Conservation (phyloP, 192 early-diverging fungal genomes). For the Piromyces sp. region DNA sequence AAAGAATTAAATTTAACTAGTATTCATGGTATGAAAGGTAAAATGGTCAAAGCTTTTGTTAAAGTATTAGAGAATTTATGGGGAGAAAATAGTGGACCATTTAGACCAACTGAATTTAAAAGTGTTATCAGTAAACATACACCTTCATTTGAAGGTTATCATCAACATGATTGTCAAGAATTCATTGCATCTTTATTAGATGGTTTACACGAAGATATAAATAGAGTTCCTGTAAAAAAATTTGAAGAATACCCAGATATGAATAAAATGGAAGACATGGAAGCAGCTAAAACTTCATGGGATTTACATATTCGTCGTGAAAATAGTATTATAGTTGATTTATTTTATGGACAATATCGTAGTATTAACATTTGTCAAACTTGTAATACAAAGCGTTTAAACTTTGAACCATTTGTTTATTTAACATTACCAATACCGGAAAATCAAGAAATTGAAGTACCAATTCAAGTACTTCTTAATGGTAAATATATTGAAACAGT, state of each 20-base stretch:
- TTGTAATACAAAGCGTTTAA: conserved; percentile 8
- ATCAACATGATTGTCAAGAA: conserved; percentile 76
- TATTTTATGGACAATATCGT: conserved; percentile 54
- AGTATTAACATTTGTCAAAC: conserved; percentile 1
- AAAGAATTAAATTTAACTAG: conserved; percentile 51
- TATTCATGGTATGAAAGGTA: conserved; percentile 55
- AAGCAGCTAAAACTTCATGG: conserved; percentile 48
- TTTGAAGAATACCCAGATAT: conserved; percentile 61
- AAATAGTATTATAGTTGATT: conserved; percentile 59
- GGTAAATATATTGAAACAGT: neutral
- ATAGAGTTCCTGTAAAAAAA: conserved; percentile 58
- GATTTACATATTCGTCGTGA: conserved; percentile 54
- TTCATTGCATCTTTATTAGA: conserved; percentile 63
- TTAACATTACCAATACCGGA: conserved; percentile 60
- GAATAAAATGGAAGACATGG: conserved; percentile 42
- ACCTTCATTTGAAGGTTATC: conserved; percentile 46
- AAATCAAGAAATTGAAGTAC: conserved; percentile 28
- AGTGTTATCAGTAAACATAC: conserved; percentile 31
- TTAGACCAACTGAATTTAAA: conserved; percentile 10
- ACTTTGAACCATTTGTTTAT: conserved; percentile 71
- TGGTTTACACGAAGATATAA: conserved; percentile 74
- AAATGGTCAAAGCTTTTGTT: conserved; percentile 52
- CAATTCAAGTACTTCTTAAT: neutral
- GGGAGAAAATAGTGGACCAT: conserved; percentile 11
- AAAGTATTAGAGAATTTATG: conserved; percentile 44